Conservation (phyloP, 306 rosid species). For the Adenanthera pavonina region DNA sequence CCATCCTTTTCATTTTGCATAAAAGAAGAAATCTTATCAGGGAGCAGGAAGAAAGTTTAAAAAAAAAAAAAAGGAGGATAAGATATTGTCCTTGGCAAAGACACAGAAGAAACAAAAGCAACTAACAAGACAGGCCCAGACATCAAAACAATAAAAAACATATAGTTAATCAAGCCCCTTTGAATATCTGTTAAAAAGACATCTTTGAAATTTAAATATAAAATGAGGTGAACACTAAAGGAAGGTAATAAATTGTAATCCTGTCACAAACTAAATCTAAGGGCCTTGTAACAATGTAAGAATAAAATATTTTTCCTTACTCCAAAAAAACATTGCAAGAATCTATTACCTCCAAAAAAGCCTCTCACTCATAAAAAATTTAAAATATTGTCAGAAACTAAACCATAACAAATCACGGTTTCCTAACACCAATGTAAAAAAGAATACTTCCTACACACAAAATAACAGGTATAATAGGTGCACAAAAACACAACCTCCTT, state of each 20-base stretch:
- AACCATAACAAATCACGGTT: neutral
- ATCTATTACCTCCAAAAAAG: neutral
- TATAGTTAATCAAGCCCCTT: neutral
- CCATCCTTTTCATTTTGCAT: conserved; percentile 38
- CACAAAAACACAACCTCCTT: neutral
- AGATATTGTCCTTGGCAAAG: neutral
- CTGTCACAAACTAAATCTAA: conserved; percentile 1
- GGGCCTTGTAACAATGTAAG: neutral
- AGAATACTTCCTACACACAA: neutral
- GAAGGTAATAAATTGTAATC: neutral
- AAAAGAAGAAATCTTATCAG: neutral
- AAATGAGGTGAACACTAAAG: neutral
- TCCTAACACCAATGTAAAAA: neutral
- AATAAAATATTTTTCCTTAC: neutral
- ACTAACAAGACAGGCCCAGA: neutral
- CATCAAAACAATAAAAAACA: neutral
- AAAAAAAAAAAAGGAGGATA: neutral
- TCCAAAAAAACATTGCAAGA: neutral
- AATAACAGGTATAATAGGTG: neutral
- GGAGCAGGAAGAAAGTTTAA: neutral
- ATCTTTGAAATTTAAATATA: neutral
- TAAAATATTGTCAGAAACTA: neutral
- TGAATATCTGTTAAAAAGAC: neutral
- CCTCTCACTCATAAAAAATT: neutral
- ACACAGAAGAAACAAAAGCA: neutral